Percentiles rank a stretch among this genome's conserved stretches.
Conservation (phyloP, 495 filamentous ascomycete species). For the Massariosphaeria phaeospora region DNA sequence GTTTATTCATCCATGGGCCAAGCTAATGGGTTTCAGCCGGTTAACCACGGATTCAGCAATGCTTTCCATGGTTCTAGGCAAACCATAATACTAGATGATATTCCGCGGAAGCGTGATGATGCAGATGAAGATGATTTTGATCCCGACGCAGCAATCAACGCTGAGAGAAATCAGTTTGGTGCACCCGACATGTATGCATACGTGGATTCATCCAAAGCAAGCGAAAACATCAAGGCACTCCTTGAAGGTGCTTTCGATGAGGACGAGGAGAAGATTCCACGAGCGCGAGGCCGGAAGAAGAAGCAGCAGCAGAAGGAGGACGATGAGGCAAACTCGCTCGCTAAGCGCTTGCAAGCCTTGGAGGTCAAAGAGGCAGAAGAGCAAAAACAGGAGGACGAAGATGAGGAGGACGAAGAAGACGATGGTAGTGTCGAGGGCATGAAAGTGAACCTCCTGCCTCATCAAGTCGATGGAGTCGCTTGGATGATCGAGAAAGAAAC, state of each 20-base stretch:
- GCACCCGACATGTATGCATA: slow-evolving; percentile 58
- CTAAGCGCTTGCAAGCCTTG: slow-evolving; percentile 56
- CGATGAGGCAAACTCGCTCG: slow-evolving; percentile 48
- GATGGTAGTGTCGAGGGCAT: slow-evolving; percentile 74
- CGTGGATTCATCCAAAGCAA: slow-evolving; percentile 70
- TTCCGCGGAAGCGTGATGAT: background rate
- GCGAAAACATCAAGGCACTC: slow-evolving; percentile 79
- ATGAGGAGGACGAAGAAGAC: slow-evolving; percentile 65
- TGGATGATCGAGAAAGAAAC: slow-evolving; percentile 93
- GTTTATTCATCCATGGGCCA: slow-evolving; percentile 35
- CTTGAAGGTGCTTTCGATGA: slow-evolving; percentile 85
- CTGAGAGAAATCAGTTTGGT: slow-evolving; percentile 37
- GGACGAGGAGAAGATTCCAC: slow-evolving; percentile 59
- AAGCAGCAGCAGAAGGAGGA: slow-evolving; percentile 37
- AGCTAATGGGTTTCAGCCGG: slow-evolving; percentile 33
- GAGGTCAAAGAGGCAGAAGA: slow-evolving; percentile 46
- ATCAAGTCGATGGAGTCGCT: slow-evolving; percentile 84
- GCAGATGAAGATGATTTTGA: slow-evolving; percentile 40
- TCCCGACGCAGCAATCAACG: slow-evolving; percentile 39
- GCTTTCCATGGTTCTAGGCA: slow-evolving; percentile 16
- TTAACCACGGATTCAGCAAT: slow-evolving; percentile 21
- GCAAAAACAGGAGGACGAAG: slow-evolving; percentile 45
- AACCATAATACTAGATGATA: slow-evolving; percentile 14
- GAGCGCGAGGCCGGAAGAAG: slow-evolving; percentile 51
- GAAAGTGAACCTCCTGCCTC: slow-evolving; percentile 79